Evolutionary conservation across 192 early-diverging fungal genomes (phyloP).

Genomic region (Radiomyces spectabilis): DNA sequence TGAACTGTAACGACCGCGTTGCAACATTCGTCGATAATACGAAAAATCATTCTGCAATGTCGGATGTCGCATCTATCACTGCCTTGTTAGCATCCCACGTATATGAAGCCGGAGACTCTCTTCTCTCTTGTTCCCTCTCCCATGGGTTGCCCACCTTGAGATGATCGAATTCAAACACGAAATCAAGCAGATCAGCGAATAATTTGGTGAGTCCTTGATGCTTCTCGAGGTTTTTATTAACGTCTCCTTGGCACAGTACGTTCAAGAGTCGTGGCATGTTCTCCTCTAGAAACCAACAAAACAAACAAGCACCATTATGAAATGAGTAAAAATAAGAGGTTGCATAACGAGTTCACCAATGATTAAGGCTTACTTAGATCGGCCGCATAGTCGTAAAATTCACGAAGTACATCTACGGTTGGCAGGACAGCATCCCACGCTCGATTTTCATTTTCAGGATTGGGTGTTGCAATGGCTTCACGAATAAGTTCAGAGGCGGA

Average conservation of each 20-base stretch:
- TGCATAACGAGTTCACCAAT: no score
- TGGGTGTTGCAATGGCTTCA: constrained; percentile 80
- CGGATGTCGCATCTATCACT: constrained; percentile 25
- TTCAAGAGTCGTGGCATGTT: constrained; percentile 56
- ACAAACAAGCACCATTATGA: constrained; percentile 1
- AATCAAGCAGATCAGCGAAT: constrained; percentile 79
- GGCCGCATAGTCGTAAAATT: constrained; percentile 76
- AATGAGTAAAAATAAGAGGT: constrained; percentile 1
- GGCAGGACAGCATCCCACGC: constrained; percentile 85
- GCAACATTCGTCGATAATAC: constrained; percentile 88
- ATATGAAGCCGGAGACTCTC: constrained; percentile 6
- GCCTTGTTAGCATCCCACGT: background rate
- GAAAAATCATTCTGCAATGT: constrained; percentile 94
- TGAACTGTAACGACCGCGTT: constrained; percentile 50
- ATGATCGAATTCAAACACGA: constrained; percentile 88
- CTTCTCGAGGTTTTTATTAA: constrained; percentile 57
- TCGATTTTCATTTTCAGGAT: constrained; percentile 75
- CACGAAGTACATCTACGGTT: constrained; percentile 66
- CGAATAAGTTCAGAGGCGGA: constrained; percentile 71
- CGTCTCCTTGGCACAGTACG: constrained; percentile 58
- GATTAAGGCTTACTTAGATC: constrained; percentile 62
- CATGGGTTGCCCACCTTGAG: constrained; percentile 61
- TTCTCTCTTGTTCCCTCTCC: background rate
- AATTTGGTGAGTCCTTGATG: constrained; percentile 76
- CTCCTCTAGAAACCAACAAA: constrained; percentile 33